These are phyloP conservation scores for Zygosaccharomyces rouxii DNA, from an alignment of 805 yeast species.

Conservation along the genomic window DNA sequence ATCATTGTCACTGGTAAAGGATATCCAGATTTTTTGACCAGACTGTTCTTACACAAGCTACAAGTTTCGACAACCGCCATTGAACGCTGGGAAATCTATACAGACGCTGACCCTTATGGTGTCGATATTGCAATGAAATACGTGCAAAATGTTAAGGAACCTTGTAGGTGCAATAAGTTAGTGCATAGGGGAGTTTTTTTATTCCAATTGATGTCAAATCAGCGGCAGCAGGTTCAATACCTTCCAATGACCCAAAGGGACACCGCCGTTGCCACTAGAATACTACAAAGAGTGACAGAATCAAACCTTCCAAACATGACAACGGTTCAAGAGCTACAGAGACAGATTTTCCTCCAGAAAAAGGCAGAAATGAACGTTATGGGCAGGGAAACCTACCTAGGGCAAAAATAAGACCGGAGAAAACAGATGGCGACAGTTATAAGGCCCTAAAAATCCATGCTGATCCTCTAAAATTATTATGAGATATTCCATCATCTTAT, in stretches of 20 bases:
- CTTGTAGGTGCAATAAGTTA: constrained; percentile 14
- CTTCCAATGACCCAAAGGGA: constrained; percentile 30
- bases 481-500: background rate
- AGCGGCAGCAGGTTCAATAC: constrained; percentile 15
- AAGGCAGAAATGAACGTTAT: constrained; percentile 57
- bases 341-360: constrained; percentile 51
- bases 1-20: constrained; percentile 62
- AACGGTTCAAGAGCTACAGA: constrained; percentile 45
- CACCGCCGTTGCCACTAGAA: constrained; percentile 21
- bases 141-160: constrained; percentile 16
- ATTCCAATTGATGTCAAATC: constrained; percentile 13
- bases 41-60: constrained; percentile 38
- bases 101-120: constrained; percentile 69
- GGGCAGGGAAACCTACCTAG: background rate
- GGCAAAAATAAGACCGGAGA: background rate
- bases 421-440: background rate
- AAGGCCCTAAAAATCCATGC: background rate
- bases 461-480: background rate
- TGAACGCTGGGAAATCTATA: constrained; percentile 42
- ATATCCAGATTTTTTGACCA: constrained; percentile 58
- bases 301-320: background rate
- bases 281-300: constrained; percentile 17
- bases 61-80: constrained; percentile 10
- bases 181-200: constrained; percentile 25
- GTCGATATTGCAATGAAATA: constrained; percentile 51